Base-by-base conservation (phyloP, 768 basidiomycete genomes). In the Melanogaster broomeanus region DNA sequence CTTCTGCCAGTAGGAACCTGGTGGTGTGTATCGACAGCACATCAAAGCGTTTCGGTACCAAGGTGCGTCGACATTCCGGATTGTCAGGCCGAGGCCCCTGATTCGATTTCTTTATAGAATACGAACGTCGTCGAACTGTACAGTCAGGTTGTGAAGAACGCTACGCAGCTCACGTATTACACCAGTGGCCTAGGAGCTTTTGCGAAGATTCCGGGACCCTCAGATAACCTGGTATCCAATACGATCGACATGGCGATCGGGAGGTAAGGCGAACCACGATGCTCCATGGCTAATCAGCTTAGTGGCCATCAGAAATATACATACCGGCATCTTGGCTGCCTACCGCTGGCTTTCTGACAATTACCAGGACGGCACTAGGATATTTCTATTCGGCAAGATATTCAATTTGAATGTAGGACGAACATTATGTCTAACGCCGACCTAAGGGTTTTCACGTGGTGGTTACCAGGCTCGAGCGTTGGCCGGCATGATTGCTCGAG, bases 361-460 rank as follows among this genome's bases (percentile, higher is more conserved):
- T 27, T 72, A 72, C 40, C 10, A 52, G 7, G 45, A 55, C 9
- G 66, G 68, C 3, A 70, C 72, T 42, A 46, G 46, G 13, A 72
- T 74, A 9, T 74, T 58, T 52, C 49, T 74, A 3, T 72, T 74
- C 48, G 72, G 71, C n/a, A n/a, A n/a, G n/a, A n/a, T n/a, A n/a
- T n/a, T n/a, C n/a, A n/a, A n/a, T n/a, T n/a, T n/a, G n/a, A n/a
- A n/a, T n/a, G n/a, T n/a, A n/a, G n/a, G n/a, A n/a, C n/a, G n/a
- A n/a, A n/a, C n/a, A n/a, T n/a, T n/a, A n/a, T n/a, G n/a, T n/a
- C n/a, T n/a, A n/a, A n/a, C n/a, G n/a, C n/a, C n/a, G n/a, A n/a
- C n/a, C n/a, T n/a, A n/a, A 72, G 72, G 72, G 2, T 74, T 74
- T 45, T 74, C 72, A 22, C 65, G 72, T 25, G 72, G 72, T 2